These are phyloP conservation scores for Thymus mandschuricus DNA, from an alignment of 257 asterid genomes.

Conservation along the genomic window DNA sequence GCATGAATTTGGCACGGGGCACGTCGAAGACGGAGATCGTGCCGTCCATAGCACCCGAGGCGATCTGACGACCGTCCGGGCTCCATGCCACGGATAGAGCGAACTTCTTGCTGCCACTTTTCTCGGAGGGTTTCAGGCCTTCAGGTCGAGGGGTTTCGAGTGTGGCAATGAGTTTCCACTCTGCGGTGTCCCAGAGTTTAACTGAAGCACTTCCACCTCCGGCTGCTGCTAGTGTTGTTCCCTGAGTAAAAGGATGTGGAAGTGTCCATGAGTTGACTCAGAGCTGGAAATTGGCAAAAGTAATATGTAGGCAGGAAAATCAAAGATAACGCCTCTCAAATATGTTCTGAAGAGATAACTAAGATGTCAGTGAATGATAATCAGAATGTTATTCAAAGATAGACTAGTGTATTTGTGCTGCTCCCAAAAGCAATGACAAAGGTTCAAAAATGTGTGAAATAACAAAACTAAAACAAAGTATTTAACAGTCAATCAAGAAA, in stretches of 20 bases:
- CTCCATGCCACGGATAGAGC: conserved; percentile 97
- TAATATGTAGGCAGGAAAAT: neutral
- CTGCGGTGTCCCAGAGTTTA: conserved; percentile 90
- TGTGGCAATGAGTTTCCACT: conserved; percentile 71
- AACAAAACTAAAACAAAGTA: neutral
- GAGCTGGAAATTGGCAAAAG: neutral
- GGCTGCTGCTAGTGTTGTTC: conserved; percentile 90
- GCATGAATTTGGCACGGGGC: conserved; percentile 74
- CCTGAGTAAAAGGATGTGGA: conserved; percentile 44
- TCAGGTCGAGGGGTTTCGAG: conserved; percentile 88
- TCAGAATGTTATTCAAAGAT: neutral
- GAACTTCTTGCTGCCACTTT: conserved; percentile 77
- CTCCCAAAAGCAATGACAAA: neutral
- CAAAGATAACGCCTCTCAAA: conserved; percentile 15
- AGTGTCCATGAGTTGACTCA: conserved; percentile 13
- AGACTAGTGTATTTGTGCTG: conserved; percentile 9
- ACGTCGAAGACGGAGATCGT: conserved; percentile 89
- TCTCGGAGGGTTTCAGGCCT: conserved; percentile 68
- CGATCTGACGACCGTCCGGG: conserved; percentile 77
- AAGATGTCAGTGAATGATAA: conserved; percentile 2
- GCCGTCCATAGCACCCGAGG: conserved; percentile 95
- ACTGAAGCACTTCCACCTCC: conserved; percentile 98
- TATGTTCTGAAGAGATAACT: conserved; percentile 1
- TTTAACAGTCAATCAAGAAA: neutral
- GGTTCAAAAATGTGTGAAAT: neutral